Percentiles rank a stretch among this genome's conserved stretches.
phyloP scores from a whole-genome alignment of 2,329 filamentous ascomycete genomes.

The Diplodia mutila region DNA sequence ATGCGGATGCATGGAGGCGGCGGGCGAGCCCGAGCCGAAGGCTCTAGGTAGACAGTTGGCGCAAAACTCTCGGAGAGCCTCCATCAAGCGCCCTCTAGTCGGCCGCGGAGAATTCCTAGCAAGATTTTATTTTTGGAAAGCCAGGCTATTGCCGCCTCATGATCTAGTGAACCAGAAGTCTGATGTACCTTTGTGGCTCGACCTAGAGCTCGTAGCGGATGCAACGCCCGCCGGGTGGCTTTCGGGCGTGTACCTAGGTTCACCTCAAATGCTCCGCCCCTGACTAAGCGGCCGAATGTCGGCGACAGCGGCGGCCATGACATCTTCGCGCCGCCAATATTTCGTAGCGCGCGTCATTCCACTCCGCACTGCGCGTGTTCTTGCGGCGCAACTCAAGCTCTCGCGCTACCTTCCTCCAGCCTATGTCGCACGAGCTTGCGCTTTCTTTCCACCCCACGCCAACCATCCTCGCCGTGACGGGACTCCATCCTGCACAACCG shows the following conservation, averaged over 20 bases:
- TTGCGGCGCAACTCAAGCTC: too few species aligned
- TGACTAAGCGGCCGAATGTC: not conserved
- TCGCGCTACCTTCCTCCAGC: not conserved
- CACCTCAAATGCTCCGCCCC: too few species aligned
- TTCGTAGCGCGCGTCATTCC: constrained; percentile 13
- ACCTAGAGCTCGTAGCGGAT: too few species aligned
- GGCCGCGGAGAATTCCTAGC: not conserved
- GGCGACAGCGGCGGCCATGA: not conserved
- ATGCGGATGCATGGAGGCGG: not conserved
- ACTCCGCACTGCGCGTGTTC: not conserved
- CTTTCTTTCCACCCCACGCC: too few species aligned
- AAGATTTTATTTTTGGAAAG: constrained; percentile 3
- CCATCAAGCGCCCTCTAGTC: not conserved
- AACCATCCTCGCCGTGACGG: not conserved
- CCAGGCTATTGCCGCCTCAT: not conserved
- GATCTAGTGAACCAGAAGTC: not conserved
- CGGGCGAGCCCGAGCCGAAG: not conserved
- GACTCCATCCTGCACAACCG: constrained; percentile 18
- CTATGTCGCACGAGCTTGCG: too few species aligned
- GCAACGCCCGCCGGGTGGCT: constrained; percentile 10
- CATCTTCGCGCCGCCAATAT: constrained; percentile 9
- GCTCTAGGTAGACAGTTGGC: not conserved
- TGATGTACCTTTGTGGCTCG: not conserved
- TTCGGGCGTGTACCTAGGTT: not conserved
- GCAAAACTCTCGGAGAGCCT: not conserved